Base-by-base conservation (phyloP, 768 basidiomycete genomes). In the Tylopilus vinaceipallidus region DNA sequence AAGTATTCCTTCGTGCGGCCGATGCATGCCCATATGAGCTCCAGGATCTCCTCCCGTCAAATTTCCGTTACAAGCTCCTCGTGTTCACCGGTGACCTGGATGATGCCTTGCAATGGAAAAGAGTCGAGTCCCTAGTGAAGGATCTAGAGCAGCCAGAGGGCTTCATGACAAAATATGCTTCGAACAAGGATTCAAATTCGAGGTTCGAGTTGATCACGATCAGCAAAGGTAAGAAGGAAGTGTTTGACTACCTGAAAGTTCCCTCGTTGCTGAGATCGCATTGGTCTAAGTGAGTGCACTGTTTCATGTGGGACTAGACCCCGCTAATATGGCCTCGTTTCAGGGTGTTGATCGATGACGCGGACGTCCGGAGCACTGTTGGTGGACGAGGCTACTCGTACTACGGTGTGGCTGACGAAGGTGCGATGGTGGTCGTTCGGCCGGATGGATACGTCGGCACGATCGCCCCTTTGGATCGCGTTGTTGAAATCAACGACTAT, bases 271-370 rank as follows among this genome's bases (percentile, higher is more conserved):
- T 76, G 41, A 53, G 72, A 42, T 36, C 62, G 8, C 74, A 76
- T 30, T 76, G 75, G 74, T 70, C 70, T 27, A 75, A 74, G 73
- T 76, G 32, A 57, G 68, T 56, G 3, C 23, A 17, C 16, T 1
- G n/a, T 36, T 35, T 23, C 12, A 39, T 44, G 22, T 7, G 22
- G 34, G 17, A 12, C 10, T 37, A 1, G 12, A 17, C 2, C 11
- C 6, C 27, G 2, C n/a, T 62, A 38, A 61, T 24, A 20, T 27
- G 19, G 9, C 14, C n/a, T n/a, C n/a, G n/a, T n/a, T 20, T 3
- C 48, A 88, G 86, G 63, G 77, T 83, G 6, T 70, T 82, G 26
- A 69, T 84, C 12, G 86, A 88, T 50, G 83, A 83, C 48, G 62
- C 55, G 2, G 77, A 81, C 51, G 51, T 75, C 27, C 67, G 62